Base-by-base conservation (phyloP, 306 rosid species). In the Pyrus communis region DNA sequence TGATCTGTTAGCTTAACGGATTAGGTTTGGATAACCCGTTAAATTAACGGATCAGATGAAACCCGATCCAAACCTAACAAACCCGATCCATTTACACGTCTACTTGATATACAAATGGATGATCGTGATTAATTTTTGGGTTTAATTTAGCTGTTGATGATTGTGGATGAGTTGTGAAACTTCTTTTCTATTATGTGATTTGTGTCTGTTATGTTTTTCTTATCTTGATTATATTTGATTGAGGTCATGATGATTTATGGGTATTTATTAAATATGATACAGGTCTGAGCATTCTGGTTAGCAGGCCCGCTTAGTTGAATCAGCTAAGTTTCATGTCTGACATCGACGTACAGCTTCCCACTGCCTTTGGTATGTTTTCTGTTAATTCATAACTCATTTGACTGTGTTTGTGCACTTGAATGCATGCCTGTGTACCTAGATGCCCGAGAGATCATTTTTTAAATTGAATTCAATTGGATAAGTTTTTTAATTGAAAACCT, bases 311-410 rank as follows among this genome's bases (percentile, higher is more conserved):
- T 75, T 49, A 70, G 30, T 38, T 63, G 31, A 77, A 78, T 82
- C 78, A 82, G 78, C 80, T 49, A 82, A 90, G 77, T 73, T 90
- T 90, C 89, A 90, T 90, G 96, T 90, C 96, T 88, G 96, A 90
- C 75, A 79, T 86, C 83, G 93, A 90, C 86, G 78, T 33, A 60
- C 92, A 84, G 81, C 82, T 86, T 86, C 96, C 96, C 71, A 80
- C 96, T 80, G 74, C 91, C 89, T 90, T 83, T 58, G 96, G 92
- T 90, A 76, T 63, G 91, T 82, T 76, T 45, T 64, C 30, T 67
- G 17, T 40, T 40, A 40, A 58, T n/a, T 51, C 63, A 51, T 18
- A 28, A 49, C 13, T 70, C 45, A 30, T 22, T 52, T 70, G 18
- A 46, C 45, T 30, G 63, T 60, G 23, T 30, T 21, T 30, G 12